Percentiles rank a stretch among this genome's conserved stretches.
These are phyloP conservation scores for Colletotrichum simmondsii DNA, from an alignment of 2,329 filamentous ascomycete genomes.

Conservation along the genomic window DNA sequence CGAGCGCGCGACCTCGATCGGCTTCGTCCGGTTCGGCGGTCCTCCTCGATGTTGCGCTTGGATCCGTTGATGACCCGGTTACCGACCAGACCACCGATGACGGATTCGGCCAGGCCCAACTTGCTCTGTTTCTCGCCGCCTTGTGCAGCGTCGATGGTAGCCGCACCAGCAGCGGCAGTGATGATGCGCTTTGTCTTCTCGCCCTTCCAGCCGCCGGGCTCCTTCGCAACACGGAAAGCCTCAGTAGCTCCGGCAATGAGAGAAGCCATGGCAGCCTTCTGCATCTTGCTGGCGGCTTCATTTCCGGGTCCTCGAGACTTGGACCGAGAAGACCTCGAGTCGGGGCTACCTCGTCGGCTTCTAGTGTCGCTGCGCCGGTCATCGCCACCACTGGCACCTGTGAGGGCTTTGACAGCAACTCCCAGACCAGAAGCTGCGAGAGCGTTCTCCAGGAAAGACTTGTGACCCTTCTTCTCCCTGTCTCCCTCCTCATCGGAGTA, in stretches of 20 bases:
- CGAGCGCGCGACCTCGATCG: constrained; percentile 75
- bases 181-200: constrained; percentile 92
- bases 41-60: constrained; percentile 72
- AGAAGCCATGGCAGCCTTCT: constrained; percentile 91
- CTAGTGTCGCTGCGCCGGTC: constrained; percentile 49
- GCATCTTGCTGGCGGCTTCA: constrained; percentile 67
- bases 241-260: constrained; percentile 91
- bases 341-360: constrained; percentile 49
- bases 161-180: constrained; percentile 87
- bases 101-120: constrained; percentile 85
- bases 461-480: constrained; percentile 69
- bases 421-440: constrained; percentile 71
- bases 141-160: constrained; percentile 83
- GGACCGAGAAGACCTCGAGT: constrained; percentile 60
- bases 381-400: constrained; percentile 59
- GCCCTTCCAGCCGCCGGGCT: constrained; percentile 89
- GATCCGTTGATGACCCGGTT: constrained; percentile 88
- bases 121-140: constrained; percentile 81
- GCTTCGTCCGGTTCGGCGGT: constrained; percentile 69
- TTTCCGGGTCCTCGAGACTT: constrained; percentile 61
- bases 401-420: constrained; percentile 69
- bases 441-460: constrained; percentile 72
- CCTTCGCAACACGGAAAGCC: constrained; percentile 89
- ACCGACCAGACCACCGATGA: constrained; percentile 87
- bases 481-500: constrained; percentile 67